phyloP scores from a whole-genome alignment of 495 filamentous ascomycete species.

The Aspergillus cristatus region DNA sequence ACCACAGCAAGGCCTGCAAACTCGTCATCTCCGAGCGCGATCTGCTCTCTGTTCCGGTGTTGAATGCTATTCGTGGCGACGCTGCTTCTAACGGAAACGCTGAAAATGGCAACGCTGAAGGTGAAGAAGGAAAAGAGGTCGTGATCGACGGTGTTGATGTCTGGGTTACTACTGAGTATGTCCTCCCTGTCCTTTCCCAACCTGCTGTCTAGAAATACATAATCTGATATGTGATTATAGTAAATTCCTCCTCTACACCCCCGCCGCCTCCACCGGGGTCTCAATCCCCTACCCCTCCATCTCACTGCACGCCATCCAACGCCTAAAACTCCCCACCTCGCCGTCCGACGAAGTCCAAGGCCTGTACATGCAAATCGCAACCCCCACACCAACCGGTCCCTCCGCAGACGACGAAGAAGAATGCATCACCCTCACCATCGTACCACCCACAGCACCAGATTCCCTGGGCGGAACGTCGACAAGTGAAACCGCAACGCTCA shows the following conservation, averaged over 20 bases:
- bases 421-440: constrained; percentile 63
- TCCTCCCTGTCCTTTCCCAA: constrained; percentile 4
- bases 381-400: constrained; percentile 39
- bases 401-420: constrained; percentile 58
- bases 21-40: constrained; percentile 42
- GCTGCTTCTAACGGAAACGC: constrained; percentile 10
- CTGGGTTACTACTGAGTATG: constrained; percentile 74
- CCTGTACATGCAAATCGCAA: constrained; percentile 73
- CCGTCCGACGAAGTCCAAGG: constrained; percentile 38
- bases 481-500: too few species aligned
- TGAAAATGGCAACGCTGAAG: constrained; percentile 6
- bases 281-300: constrained; percentile 82
- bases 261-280: constrained; percentile 49
- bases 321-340: constrained; percentile 33
- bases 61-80: constrained; percentile 22
- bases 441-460: constrained; percentile 38
- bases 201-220: neutral
- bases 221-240: constrained; percentile 28
- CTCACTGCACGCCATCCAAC: constrained; percentile 79
- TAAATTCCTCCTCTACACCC: constrained; percentile 64
- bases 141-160: constrained; percentile 50
- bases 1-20: constrained; percentile 54
- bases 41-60: constrained; percentile 19
- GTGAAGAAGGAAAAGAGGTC: constrained; percentile 34
- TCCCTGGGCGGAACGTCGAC: too few species aligned